Percentiles rank a stretch among this genome's conserved stretches.
phyloP scores from a whole-genome alignment of 768 basidiomycete species.

The Floccularia luteovirens region DNA sequence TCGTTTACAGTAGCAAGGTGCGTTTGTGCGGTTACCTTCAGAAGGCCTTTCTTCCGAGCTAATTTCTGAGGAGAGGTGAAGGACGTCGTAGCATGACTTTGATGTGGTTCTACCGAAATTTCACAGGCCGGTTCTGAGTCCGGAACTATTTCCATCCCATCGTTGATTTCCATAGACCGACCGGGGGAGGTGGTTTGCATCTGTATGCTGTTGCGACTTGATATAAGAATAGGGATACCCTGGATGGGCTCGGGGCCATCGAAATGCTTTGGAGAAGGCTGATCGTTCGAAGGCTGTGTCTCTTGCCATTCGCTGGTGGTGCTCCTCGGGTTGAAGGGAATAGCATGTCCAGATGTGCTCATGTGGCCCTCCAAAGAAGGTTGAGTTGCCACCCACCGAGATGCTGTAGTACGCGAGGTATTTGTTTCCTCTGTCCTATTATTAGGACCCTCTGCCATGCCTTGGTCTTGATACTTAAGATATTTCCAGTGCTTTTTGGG shows the following conservation, averaged over 20 bases:
- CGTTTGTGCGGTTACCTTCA: not conserved
- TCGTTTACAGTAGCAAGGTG: no score
- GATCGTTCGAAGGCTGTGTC: slow-evolving; percentile 13
- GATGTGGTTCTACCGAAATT: slow-evolving; percentile 5
- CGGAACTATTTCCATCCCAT: slow-evolving; percentile 44
- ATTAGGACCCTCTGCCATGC: no score
- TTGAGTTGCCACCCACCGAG: no score
- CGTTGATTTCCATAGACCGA: slow-evolving; percentile 10
- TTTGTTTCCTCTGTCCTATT: no score
- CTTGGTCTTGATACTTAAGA: slow-evolving; percentile 7
- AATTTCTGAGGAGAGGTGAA: not conserved
- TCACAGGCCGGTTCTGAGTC: slow-evolving; percentile 53
- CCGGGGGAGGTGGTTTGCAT: slow-evolving; percentile 2
- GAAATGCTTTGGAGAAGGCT: not conserved
- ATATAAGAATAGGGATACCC: no score
- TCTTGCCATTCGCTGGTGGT: slow-evolving; percentile 9
- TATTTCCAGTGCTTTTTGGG: slow-evolving; percentile 11
- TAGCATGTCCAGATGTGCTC: no score
- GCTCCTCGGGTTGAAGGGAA: not conserved
- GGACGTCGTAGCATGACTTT: not conserved
- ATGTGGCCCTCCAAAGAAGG: no score
- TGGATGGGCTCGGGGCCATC: no score
- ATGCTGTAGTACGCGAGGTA: no score
- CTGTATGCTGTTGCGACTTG: no score
- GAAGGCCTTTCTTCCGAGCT: not conserved